Percentiles rank a stretch among this genome's conserved stretches.
Conservation (phyloP, 2,329 filamentous ascomycete species). For the Nigrospora osmanthi region DNA sequence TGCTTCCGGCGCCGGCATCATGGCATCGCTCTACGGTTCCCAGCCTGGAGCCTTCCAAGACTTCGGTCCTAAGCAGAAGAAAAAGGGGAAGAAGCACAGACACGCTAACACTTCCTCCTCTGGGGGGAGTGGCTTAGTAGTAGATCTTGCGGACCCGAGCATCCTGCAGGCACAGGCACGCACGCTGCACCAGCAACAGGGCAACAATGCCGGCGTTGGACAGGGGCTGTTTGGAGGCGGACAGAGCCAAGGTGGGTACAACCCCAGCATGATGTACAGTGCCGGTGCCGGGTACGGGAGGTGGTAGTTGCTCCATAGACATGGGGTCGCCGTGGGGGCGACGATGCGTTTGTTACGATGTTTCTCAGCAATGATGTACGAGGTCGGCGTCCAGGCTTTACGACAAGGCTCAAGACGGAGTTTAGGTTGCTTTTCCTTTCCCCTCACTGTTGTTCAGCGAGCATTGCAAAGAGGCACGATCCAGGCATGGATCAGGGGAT, state of each 20-base stretch:
- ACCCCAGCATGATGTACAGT: constrained; percentile 71
- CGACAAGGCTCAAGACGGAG: constrained; percentile 15
- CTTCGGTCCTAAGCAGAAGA: constrained; percentile 94
- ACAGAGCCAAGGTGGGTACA: constrained; percentile 93
- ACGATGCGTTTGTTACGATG: constrained; percentile 8
- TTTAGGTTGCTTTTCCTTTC: constrained; percentile 22
- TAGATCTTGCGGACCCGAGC: constrained; percentile 99
- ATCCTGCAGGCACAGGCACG: constrained; percentile 97
- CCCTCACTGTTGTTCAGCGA: constrained; percentile 35
- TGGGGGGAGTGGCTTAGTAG: constrained; percentile 98
- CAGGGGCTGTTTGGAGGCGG: constrained; percentile 78
- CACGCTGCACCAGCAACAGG: constrained; percentile 79
- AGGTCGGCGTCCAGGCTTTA: constrained; percentile 18
- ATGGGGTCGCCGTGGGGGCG: constrained; percentile 7
- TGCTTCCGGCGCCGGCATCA: constrained; percentile 85
- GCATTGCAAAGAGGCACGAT: constrained; percentile 32
- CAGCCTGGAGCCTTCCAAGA: constrained; percentile 85
- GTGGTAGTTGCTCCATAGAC: constrained; percentile 42
- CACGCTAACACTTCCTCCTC: constrained; percentile 99
- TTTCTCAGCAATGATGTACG: constrained; percentile 16
- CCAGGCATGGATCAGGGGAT: constrained; percentile 21
- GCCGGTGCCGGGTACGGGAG: constrained; percentile 56
- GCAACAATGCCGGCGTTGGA: constrained; percentile 70
- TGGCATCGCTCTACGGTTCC: constrained; percentile 85
- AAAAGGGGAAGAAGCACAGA: constrained; percentile 99